Evolutionary conservation across 2,329 filamentous ascomycete species (phyloP).

Genomic region (Macrophomina pseudophaseolina): DNA sequence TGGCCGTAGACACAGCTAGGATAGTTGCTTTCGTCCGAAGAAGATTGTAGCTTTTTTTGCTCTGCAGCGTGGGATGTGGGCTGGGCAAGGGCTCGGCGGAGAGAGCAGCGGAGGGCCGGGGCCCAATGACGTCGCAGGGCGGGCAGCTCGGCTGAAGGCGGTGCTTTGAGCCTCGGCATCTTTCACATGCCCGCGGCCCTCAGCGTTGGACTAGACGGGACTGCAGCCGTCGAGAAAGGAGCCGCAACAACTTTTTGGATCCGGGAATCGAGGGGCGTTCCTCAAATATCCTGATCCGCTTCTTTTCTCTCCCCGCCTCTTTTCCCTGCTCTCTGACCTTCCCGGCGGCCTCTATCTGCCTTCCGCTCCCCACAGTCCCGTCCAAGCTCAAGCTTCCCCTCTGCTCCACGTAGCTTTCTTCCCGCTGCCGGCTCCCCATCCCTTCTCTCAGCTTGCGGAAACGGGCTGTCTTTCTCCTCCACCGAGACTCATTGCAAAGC

Average conservation of each 20-base stretch:
- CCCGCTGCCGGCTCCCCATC: neutral
- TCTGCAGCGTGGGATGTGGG: neutral
- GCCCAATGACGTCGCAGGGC: slow-evolving; percentile 7
- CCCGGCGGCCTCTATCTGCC: neutral
- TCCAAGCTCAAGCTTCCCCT: slow-evolving; percentile 20
- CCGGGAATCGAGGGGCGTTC: slow-evolving; percentile 13
- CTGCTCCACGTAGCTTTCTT: neutral
- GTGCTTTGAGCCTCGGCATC: slow-evolving; percentile 13
- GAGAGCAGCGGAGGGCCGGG: neutral
- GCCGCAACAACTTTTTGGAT: slow-evolving; percentile 17
- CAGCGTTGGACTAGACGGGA: neutral
- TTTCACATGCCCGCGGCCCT: slow-evolving; percentile 16
- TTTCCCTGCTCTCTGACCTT: neutral
- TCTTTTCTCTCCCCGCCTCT: neutral
- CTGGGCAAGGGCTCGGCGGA: slow-evolving; percentile 11
- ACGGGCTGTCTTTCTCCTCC: neutral
- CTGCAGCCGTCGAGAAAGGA: slow-evolving; percentile 1
- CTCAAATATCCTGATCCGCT: neutral
- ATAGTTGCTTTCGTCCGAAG: slow-evolving; percentile 14
- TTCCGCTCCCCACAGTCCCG: neutral
- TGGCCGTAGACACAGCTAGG: neutral
- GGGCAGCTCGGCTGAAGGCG: slow-evolving; percentile 6
- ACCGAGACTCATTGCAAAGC: neutral
- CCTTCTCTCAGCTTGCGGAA: neutral
- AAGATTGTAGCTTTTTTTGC: neutral